Percentiles rank a stretch among this genome's conserved stretches.
phyloP scores from a whole-genome alignment of 78 protist genomes.

The Dictyostelium intermedium region DNA sequence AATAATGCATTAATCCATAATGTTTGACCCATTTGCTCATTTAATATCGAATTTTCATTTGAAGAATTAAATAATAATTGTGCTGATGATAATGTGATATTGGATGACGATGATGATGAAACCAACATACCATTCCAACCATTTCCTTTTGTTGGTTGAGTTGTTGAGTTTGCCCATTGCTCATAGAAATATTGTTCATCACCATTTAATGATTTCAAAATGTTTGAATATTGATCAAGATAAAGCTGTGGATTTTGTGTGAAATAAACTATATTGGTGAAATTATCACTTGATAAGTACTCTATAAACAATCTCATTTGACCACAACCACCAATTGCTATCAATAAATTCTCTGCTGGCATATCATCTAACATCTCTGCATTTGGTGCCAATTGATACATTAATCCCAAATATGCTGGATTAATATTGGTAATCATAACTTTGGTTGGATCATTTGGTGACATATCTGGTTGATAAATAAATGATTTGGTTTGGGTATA shows the following conservation, averaged over 20 bases:
- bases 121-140: constrained; percentile 44
- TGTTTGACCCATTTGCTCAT: not conserved
- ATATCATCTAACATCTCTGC: not conserved
- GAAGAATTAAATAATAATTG: not conserved
- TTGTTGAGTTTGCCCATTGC: constrained; percentile 39
- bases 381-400: not conserved
- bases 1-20: constrained; percentile 10
- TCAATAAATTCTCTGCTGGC: not conserved
- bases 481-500: constrained; percentile 24
- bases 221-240: not conserved
- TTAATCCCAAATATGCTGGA: constrained; percentile 36
- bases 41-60: not conserved
- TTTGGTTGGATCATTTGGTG: not conserved
- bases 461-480: not conserved
- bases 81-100: not conserved
- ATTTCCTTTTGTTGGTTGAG: not conserved
- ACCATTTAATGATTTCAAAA: not conserved
- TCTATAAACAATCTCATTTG: constrained; percentile 30
- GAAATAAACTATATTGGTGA: not conserved
- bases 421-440: constrained; percentile 39
- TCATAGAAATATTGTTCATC: not conserved
- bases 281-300: not conserved
- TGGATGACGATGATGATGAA: not conserved
- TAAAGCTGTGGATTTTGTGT: not conserved
- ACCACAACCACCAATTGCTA: not conserved